Base-by-base conservation (phyloP, 1,139 yeast species). In the Geotrichum cucujoidarum region DNA sequence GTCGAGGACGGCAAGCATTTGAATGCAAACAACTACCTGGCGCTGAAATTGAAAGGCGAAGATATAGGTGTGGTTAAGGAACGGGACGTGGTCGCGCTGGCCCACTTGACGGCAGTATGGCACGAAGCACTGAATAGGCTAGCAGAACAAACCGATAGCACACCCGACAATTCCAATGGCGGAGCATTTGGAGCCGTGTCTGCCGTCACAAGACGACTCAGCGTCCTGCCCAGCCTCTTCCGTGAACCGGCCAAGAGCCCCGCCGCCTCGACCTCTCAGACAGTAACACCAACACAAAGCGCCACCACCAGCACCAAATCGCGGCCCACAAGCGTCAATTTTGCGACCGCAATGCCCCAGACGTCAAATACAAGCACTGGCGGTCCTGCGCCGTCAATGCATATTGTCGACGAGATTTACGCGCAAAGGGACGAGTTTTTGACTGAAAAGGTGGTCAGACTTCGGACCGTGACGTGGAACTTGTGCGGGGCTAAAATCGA, bases 401-500 rank as follows among this genome's bases (percentile, higher is more conserved):
- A 41, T 16, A 24, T 32, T 5, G 22, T 34, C 10, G 37, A 34
- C 22, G 37, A 41, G 18, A 41, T 41, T 8, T 41, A 41, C 27
- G 39, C 36, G 3, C 39, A 22, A 17, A 34, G 22, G 13, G 45
- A 25, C 32, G 27, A 41, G 11, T 41, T 41, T 16, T 22, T 41
- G n/a, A 40, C 3, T 3, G 36, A 43, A 20, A 43, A 40, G 21
- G 1, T 31, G 21, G n/a, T 43, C 5, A 17, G 35, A 11, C 22
- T 43, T 24, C 25, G 51, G 10, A 34, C 29, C 16, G 40, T 40
- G 6, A 34, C 48, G 3, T 43, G 51, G 51, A 48, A 48, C 25
- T 13, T 44, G 7, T 45, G 39, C n/a, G 51, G 48, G 7, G n/a
- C n/a, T n/a, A n/a, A n/a, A n/a, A n/a, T n/a, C n/a, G 50, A 47